A percentile compares a stretch with the other conserved stretches of the same genome.
These are phyloP conservation scores for Pythium brassicae DNA, from an alignment of 352 stramenopile genomes.

Conservation along the genomic window DNA sequence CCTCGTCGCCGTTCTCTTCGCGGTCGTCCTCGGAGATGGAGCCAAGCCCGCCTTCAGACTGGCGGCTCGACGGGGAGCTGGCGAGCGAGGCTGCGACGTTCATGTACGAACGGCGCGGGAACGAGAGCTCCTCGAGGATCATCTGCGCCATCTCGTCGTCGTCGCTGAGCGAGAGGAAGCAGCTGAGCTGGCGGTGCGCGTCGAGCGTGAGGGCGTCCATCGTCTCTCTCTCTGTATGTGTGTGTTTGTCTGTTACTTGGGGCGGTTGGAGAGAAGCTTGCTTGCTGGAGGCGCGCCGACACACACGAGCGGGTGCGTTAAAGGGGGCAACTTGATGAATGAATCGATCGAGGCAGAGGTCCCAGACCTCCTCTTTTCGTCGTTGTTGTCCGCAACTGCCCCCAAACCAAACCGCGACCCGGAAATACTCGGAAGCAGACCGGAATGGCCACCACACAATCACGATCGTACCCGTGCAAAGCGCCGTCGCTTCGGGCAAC, in stretches of 20 bases:
- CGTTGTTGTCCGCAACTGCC: neutral
- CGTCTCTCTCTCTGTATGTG: neutral
- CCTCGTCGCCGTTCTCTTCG: conserved; percentile 34
- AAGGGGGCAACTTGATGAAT: conserved; percentile 11
- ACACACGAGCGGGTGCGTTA: neutral
- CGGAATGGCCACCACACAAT: neutral
- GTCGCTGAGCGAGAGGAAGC: conserved; percentile 60
- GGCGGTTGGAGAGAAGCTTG: too few species aligned
- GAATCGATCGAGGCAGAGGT: too few species aligned
- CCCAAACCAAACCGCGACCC: neutral
- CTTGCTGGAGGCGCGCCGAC: neutral
- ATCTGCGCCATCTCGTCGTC: conserved; percentile 75
- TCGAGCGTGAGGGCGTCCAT: conserved; percentile 41
- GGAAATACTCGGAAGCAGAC: too few species aligned
- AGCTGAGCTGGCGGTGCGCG: conserved; percentile 65
- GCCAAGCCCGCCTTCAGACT: conserved; percentile 54
- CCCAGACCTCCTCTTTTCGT: too few species aligned
- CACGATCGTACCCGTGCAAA: neutral
- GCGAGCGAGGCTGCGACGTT: conserved; percentile 59
- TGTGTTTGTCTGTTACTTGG: neutral
- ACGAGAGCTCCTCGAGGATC: conserved; percentile 71
- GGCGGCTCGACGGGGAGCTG: conserved; percentile 46
- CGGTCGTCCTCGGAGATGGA: conserved; percentile 69
- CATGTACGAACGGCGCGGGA: conserved; percentile 51
- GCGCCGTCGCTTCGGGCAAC: neutral